Base-by-base conservation (phyloP, 345 rosid species). In the Gossypium raimondii region DNA sequence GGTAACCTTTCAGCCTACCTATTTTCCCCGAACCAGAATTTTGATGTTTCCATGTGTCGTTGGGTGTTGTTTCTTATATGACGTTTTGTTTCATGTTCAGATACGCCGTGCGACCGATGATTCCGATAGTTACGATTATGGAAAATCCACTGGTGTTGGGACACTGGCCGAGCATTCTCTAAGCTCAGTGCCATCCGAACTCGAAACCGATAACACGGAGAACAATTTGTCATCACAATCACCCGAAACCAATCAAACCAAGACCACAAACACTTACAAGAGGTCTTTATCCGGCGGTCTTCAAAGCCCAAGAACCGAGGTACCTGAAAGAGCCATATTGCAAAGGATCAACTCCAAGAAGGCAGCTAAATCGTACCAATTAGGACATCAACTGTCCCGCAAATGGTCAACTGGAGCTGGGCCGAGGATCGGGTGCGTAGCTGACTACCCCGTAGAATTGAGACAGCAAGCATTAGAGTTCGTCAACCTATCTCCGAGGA, bases 331-430 rank as follows among this genome's bases (percentile, higher is more conserved):
- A 8, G 81, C 85, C 4, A 82, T 94, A 77, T 64, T 90, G 78
- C 70, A 85, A 72, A 87, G 97, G 80, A 89, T 90, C 81, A 86
- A 87, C 74, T 92, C 98, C 13, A 94, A 94, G 93, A 92, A 86
- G 78, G 87, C 80, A 2, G 83, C 80, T 0, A 82, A 81, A 67
- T 90, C 93, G 12, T 86, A 88, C 61, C 94, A 92, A 65, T 75
- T 94, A 69, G 97, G 96, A 44, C 87, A 90, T 80, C 97, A 94
- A 66, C 82, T 94, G 64, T 77, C 93, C 10, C 85, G 81, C 66
- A 90, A 87, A 79, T 94, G 98, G 98, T 83, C 97, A 16, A 88
- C 93, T 0, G 94, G 97, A 45, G 93, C 87, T 13, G 94, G 97
- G 58, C 98, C 97, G 22, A 85, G 94, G 73, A 87, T 88, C 13